These are phyloP conservation scores for Bassia scoparia DNA, from an alignment of 148 eudicot genomes.

Conservation along the genomic window DNA sequence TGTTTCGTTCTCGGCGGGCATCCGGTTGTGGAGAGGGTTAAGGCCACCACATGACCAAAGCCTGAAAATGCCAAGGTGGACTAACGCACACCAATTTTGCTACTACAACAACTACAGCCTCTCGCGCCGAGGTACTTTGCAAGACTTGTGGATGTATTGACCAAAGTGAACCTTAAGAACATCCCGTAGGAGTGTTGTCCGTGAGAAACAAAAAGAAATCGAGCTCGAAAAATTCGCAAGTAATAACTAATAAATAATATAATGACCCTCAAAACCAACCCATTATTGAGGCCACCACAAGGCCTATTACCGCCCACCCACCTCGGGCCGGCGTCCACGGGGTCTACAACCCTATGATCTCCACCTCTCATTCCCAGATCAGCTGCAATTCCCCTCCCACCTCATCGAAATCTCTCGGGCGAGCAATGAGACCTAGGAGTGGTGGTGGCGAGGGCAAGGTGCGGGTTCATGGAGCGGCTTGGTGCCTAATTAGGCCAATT, in stretches of 20 bases:
- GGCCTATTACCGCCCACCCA: slow-evolving; percentile 7
- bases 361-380: slow-evolving; percentile 49
- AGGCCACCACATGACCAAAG: slow-evolving; percentile 80
- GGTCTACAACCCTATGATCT: slow-evolving; percentile 36
- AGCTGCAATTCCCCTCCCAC: slow-evolving; percentile 45
- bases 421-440: slow-evolving; percentile 30
- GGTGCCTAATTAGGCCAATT: slow-evolving; percentile 41
- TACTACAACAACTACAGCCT: slow-evolving; percentile 94
- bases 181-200: slow-evolving; percentile 84
- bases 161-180: slow-evolving; percentile 83
- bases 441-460: slow-evolving; percentile 25
- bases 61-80: slow-evolving; percentile 80
- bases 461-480: slow-evolving; percentile 33
- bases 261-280: slow-evolving; percentile 18
- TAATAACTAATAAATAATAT: no score
- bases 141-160: slow-evolving; percentile 92
- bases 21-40: slow-evolving; percentile 61
- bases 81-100: slow-evolving; percentile 75
- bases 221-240: slow-evolving; percentile 42
- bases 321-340: slow-evolving; percentile 19
- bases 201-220: slow-evolving; percentile 76
- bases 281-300: slow-evolving; percentile 8
- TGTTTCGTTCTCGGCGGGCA: slow-evolving; percentile 47
- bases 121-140: slow-evolving; percentile 81
- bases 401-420: slow-evolving; percentile 33